phyloP scores from a whole-genome alignment of 495 filamentous ascomycete genomes.

The Xylaria longipes region DNA sequence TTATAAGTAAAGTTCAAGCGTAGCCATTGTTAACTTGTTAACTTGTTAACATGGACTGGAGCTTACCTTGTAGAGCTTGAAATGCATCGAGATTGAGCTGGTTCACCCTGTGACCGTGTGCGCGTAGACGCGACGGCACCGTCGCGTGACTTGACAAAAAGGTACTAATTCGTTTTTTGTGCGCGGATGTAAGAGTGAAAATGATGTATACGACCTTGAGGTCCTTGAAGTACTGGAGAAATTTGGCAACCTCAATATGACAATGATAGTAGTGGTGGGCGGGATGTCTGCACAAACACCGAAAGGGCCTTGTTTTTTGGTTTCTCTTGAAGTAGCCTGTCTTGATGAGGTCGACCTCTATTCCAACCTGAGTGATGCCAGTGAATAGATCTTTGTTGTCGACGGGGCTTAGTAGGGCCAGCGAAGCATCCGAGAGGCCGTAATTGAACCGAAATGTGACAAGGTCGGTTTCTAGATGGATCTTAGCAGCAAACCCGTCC shows the following conservation, averaged over 20 bases:
- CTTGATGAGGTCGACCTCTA: background rate
- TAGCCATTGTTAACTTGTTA: no score
- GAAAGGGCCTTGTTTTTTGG: background rate
- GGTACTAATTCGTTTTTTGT: accelerated
- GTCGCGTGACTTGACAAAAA: background rate
- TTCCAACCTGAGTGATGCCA: constrained; percentile 9
- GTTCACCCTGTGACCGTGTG: background rate
- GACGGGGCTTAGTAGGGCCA: background rate
- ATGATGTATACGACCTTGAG: background rate
- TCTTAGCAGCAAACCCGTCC: background rate
- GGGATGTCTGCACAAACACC: background rate
- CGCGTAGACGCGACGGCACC: background rate
- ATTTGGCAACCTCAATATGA: background rate
- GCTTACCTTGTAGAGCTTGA: background rate
- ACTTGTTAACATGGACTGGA: background rate
- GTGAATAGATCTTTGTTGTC: background rate
- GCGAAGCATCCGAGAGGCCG: background rate
- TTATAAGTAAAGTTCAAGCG: background rate
- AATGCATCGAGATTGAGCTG: background rate
- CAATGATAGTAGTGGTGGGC: background rate
- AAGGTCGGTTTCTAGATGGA: constrained; percentile 5
- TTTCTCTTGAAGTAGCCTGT: background rate
- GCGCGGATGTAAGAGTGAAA: background rate
- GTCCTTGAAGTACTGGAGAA: background rate
- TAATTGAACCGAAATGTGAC: constrained; percentile 15